Evolutionary conservation across 805 yeast genomes (phyloP).

Genomic region (Saturnispora galanensis): DNA sequence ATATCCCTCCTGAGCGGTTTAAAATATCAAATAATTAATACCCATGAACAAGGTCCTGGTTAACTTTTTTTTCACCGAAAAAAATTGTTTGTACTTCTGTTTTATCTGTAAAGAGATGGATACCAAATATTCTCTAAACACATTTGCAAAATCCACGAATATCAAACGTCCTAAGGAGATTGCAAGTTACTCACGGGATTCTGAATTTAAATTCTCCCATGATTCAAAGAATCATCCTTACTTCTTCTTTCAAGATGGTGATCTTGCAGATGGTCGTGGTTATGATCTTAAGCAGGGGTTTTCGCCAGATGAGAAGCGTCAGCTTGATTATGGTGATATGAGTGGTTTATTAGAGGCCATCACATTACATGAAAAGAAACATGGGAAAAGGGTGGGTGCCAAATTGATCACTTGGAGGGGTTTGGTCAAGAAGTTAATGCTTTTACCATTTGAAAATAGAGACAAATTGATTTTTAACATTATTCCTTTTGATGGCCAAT

Average conservation of each 20-base stretch:
- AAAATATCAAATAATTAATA: too few relatives aligned
- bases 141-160: constrained; percentile 47
- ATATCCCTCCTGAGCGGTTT: too few relatives aligned
- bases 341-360: constrained; percentile 50
- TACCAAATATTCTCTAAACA: constrained; percentile 10
- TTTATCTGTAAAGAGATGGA: constrained; percentile 19
- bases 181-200: constrained; percentile 51
- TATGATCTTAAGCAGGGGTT: constrained; percentile 61
- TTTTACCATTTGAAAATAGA: constrained; percentile 49
- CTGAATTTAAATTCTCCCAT: constrained; percentile 35
- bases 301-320: constrained; percentile 45
- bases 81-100: too few relatives aligned
- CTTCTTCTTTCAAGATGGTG: constrained; percentile 72
- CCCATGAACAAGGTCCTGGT: too few relatives aligned
- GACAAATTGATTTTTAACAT: constrained; percentile 55
- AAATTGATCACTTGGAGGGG: constrained; percentile 84
- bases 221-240: constrained; percentile 53
- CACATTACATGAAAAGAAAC: constrained; percentile 40
- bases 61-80: too few relatives aligned
- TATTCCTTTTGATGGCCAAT: constrained; percentile 64
- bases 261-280: constrained; percentile 39
- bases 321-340: constrained; percentile 45
- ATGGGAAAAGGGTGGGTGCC: constrained; percentile 38
- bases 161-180: constrained; percentile 83
- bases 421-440: constrained; percentile 61